Percentiles rank a stretch among this genome's conserved stretches.
Evolutionary conservation across 768 basidiomycete genomes (phyloP).

Genomic region (Phylloporus sp.): DNA sequence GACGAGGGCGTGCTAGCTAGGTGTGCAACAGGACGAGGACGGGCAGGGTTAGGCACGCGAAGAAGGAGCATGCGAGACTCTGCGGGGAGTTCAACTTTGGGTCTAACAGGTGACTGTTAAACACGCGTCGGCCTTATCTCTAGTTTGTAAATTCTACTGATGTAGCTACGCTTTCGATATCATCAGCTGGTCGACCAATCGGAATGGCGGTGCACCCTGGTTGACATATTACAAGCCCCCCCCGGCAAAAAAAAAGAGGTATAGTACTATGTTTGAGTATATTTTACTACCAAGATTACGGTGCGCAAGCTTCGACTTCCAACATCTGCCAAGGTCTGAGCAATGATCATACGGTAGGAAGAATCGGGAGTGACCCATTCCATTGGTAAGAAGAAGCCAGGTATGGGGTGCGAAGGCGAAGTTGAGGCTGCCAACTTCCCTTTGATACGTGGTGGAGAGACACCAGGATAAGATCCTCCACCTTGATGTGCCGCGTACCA

Average conservation of each 20-base stretch:
- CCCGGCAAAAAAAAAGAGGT: not conserved
- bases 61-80: too few species aligned
- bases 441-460: constrained; percentile 81
- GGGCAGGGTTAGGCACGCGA: too few species aligned
- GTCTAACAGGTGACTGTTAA: too few species aligned
- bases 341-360: constrained; percentile 1
- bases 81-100: too few species aligned
- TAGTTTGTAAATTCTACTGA: too few species aligned
- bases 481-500: constrained; percentile 50
- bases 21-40: too few species aligned
- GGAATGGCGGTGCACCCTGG: too few species aligned
- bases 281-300: not conserved
- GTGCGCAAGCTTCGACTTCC: not conserved
- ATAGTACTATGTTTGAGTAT: not conserved
- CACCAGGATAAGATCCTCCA: constrained; percentile 69
- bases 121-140: too few species aligned
- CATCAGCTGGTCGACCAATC: too few species aligned
- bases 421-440: constrained; percentile 79
- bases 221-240: not conserved
- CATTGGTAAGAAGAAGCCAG: not conserved
- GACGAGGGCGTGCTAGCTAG: too few species aligned
- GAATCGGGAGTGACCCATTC: not conserved
- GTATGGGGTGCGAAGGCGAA: constrained; percentile 42
- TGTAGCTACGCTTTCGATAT: too few species aligned
- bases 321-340: not conserved